Base-by-base conservation (phyloP, 495 filamentous ascomycete genomes). In the Trichocladium uniseriatum region DNA sequence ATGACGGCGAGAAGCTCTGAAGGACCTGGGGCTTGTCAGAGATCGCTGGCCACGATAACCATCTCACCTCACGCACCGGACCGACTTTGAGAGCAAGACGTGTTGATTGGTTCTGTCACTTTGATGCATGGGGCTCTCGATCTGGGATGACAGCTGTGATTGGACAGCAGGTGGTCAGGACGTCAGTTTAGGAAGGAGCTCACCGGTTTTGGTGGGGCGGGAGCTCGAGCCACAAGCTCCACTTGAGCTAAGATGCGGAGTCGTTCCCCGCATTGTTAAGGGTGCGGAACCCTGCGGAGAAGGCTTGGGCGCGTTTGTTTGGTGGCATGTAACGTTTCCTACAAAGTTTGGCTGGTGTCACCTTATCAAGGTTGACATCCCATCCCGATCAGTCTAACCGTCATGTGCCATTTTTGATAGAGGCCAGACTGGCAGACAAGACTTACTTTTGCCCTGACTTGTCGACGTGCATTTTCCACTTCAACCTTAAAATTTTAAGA, bases 311-410 rank as follows among this genome's bases (percentile, higher is more conserved):
- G n/a, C n/a, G 11, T 11, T 14, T 13, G 9, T 13, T 39, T 35
- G 6, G 32, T 16, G 22, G 43, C 45, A 54, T 54, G 51, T 54
- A 54, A 54, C 51, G 51, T 54, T 54, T 42, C 51, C 41, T 43
- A 6, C 24, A 38, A 6, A 3, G 4, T 3, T 8, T 27, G 24
- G 8, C 24, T 27, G 24, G n/a, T n/a, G n/a, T n/a, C n/a, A n/a
- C n/a, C n/a, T n/a, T n/a, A n/a, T n/a, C n/a, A n/a, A n/a, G n/a
- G n/a, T n/a, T n/a, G n/a, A n/a, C n/a, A n/a, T n/a, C n/a, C n/a
- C n/a, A n/a, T n/a, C n/a, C n/a, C n/a, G n/a, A n/a, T n/a, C n/a
- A n/a, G n/a, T n/a, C n/a, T n/a, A n/a, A n/a, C n/a, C n/a, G n/a
- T n/a, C n/a, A n/a, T n/a, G n/a, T n/a, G n/a, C n/a, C n/a, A n/a